Conservation (phyloP, 139 green algal species). For the Coccomyxa sp. region DNA sequence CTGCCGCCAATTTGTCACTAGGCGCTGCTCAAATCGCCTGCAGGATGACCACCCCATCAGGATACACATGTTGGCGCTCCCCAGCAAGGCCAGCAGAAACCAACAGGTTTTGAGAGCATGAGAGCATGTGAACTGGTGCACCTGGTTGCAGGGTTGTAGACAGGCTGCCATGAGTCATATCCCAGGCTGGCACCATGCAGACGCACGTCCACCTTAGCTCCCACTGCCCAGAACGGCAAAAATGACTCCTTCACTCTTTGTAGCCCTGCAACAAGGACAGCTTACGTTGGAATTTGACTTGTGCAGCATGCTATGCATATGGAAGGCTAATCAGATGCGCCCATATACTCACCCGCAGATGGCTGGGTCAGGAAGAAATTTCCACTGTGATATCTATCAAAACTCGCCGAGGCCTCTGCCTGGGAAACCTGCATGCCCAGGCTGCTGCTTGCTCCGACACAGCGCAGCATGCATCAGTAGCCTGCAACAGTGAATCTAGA, state of each 20-base stretch:
- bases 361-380: background rate
- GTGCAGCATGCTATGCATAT: background rate
- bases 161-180: background rate
- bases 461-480: background rate
- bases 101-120: too few species aligned
- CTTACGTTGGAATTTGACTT: background rate
- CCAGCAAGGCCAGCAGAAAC: too few species aligned
- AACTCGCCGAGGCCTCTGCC: background rate
- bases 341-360: background rate
- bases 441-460: background rate
- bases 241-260: conserved; percentile 14
- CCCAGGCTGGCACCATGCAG: background rate
- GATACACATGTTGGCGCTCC: too few species aligned
- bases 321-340: background rate
- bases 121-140: too few species aligned
- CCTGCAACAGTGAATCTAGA: background rate
- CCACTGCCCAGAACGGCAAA: conserved; percentile 7
- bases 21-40: conserved; percentile 7
- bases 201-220: background rate
- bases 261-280: background rate
- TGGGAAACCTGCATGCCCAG: background rate
- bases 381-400: background rate
- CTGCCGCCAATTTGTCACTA: background rate
- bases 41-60: background rate
- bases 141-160: background rate